phyloP scores from a whole-genome alignment of 2,329 filamentous ascomycete genomes.

The Pochonia chlamydosporia region DNA sequence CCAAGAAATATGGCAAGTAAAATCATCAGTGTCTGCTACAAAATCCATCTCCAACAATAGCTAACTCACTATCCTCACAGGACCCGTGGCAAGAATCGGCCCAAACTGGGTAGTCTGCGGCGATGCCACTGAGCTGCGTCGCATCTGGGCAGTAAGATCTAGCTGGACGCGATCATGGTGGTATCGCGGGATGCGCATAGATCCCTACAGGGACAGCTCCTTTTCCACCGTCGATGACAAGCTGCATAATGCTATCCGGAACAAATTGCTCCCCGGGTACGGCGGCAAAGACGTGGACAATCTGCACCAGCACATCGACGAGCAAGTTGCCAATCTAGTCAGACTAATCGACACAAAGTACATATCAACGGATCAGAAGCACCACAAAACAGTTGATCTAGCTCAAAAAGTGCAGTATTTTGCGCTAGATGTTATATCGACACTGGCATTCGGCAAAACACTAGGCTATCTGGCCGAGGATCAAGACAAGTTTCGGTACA shows the following conservation, averaged over 20 bases:
- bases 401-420: slow-evolving; percentile 2
- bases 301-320: slow-evolving; percentile 1
- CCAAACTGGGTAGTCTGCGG: not conserved
- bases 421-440: slow-evolving; percentile 3
- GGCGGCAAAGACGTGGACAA: slow-evolving; percentile 2
- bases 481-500: slow-evolving; percentile 1
- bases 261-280: slow-evolving; percentile 1
- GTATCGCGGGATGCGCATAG: slow-evolving; percentile 4
- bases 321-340: not conserved
- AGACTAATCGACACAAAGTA: not conserved
- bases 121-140: not conserved
- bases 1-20: not conserved
- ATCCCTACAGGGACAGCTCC: slow-evolving; percentile 3
- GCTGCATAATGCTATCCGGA: not conserved
- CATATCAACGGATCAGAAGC: not conserved
- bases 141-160: slow-evolving; percentile 2
- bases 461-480: slow-evolving; percentile 1
- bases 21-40: not conserved
- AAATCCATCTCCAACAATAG: not conserved
- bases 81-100: not conserved
- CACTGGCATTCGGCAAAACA: not conserved
- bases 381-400: not conserved
- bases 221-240: slow-evolving; percentile 4
- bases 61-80: not conserved
- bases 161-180: not conserved